These are phyloP conservation scores for Flaveria trinervia DNA, from an alignment of 129 eudicot species.

Conservation along the genomic window DNA sequence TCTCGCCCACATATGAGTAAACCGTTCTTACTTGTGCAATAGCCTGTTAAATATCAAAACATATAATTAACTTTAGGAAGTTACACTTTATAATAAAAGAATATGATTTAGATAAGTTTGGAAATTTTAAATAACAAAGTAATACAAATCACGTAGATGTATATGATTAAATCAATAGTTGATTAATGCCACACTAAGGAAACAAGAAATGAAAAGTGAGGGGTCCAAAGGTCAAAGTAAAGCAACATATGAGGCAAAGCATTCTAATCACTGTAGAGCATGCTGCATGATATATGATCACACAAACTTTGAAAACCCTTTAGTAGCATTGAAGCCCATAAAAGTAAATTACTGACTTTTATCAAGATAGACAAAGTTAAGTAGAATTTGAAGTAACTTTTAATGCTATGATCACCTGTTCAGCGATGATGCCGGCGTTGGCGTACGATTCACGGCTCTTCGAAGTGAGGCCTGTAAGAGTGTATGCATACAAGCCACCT, in stretches of 20 bases:
- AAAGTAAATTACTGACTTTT: conserved; percentile 21
- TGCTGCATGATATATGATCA: conserved; percentile 38
- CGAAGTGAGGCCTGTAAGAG: conserved; percentile 95
- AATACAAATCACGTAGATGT: background rate
- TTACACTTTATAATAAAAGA: background rate
- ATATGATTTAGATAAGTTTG: background rate
- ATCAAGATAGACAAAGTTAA: conserved; percentile 16
- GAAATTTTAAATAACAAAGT: background rate
- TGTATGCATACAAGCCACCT: conserved; percentile 92
- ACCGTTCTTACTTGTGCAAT: conserved; percentile 99
- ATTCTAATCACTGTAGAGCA: conserved; percentile 39
- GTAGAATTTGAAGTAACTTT: conserved; percentile 9
- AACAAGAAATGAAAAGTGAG: conserved; percentile 29
- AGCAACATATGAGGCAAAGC: conserved; percentile 25
- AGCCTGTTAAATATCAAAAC: conserved; percentile 49
- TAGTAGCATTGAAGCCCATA: conserved; percentile 22
- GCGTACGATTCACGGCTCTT: conserved; percentile 98
- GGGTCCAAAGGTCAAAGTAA: conserved; percentile 21
- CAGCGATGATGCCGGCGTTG: conserved; percentile 90
- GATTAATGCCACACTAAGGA: conserved; percentile 34
- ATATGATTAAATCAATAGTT: conserved; percentile 11
- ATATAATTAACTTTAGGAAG: conserved; percentile 10
- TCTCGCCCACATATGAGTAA: conserved; percentile 94
- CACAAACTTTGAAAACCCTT: conserved; percentile 21
- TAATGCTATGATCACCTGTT: conserved; percentile 62